Percentiles rank a stretch among this genome's conserved stretches.
phyloP scores from a whole-genome alignment of 2,329 filamentous ascomycete species.

The Ceratocystis eucalypticola region DNA sequence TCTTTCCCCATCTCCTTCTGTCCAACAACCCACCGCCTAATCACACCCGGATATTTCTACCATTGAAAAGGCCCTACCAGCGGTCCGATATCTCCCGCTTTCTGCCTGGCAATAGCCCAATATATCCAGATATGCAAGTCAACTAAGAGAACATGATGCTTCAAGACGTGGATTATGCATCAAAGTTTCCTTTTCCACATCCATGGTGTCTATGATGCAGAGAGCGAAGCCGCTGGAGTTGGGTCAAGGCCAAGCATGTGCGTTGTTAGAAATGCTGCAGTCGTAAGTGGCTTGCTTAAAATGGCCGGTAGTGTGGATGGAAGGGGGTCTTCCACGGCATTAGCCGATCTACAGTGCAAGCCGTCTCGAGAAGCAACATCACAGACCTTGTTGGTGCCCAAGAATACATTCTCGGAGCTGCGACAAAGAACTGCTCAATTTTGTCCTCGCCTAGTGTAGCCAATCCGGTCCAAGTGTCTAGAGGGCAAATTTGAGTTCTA shows the following conservation, averaged over 20 bases:
- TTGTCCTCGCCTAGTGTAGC: neutral
- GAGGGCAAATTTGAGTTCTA: neutral
- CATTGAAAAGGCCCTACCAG: neutral
- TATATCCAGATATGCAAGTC: neutral
- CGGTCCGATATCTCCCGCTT: neutral
- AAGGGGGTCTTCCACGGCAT: too few species aligned
- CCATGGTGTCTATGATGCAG: neutral
- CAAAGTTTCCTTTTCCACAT: neutral
- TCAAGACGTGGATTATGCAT: neutral
- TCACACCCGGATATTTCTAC: neutral
- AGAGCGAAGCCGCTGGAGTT: neutral
- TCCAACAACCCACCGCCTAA: neutral
- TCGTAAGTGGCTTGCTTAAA: neutral
- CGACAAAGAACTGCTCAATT: neutral
- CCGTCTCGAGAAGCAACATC: neutral
- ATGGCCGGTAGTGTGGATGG: neutral
- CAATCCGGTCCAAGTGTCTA: neutral
- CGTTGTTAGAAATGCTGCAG: neutral
- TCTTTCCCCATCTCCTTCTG: neutral
- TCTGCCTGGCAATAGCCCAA: neutral
- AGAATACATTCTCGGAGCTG: constrained; percentile 1
- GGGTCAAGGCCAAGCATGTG: neutral
- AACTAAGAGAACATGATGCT: neutral
- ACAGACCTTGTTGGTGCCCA: constrained; percentile 3
- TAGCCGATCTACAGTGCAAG: neutral